These are phyloP conservation scores for Alternaria ethzedia DNA, from an alignment of 2,329 filamentous ascomycete genomes.

Conservation along the genomic window DNA sequence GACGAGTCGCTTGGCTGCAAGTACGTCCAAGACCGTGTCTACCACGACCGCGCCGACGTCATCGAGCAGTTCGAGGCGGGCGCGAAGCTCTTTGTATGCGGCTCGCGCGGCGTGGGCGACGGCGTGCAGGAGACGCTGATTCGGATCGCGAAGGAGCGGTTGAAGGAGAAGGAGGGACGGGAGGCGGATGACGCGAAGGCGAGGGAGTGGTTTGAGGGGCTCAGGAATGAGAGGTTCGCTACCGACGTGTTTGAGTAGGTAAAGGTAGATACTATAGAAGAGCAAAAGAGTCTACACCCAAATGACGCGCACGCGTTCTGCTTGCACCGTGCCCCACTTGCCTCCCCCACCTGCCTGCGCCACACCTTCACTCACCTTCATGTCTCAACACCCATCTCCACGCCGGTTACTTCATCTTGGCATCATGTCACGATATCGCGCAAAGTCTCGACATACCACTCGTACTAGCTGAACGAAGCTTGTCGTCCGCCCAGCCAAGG, in stretches of 20 bases:
- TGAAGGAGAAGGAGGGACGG: conserved; percentile 47
- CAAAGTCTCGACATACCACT: neutral
- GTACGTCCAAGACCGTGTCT: conserved; percentile 62
- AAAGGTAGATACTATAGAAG: neutral
- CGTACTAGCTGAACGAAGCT: neutral
- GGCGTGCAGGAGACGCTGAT: conserved; percentile 52
- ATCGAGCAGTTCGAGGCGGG: conserved; percentile 55
- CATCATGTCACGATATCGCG: neutral
- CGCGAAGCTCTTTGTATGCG: conserved; percentile 70
- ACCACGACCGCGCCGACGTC: conserved; percentile 55
- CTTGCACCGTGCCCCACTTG: neutral
- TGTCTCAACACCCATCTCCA: neutral
- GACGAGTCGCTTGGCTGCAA: conserved; percentile 56
- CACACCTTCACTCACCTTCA: neutral
- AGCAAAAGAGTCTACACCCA: neutral
- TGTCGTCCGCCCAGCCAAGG: neutral
- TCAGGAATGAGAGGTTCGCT: conserved; percentile 51
- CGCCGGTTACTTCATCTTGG: neutral
- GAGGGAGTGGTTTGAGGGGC: conserved; percentile 54
- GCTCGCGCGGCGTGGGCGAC: conserved; percentile 58
- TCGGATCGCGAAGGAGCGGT: conserved; percentile 52
- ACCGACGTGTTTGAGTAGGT: conserved; percentile 9
- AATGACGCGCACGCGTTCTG: neutral
- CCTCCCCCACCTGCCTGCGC: neutral
- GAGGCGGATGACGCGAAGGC: conserved; percentile 49